Percentiles rank a stretch among this genome's conserved stretches.
phyloP scores from a whole-genome alignment of 75 land plant genomes.

The Azolla pinnata region DNA sequence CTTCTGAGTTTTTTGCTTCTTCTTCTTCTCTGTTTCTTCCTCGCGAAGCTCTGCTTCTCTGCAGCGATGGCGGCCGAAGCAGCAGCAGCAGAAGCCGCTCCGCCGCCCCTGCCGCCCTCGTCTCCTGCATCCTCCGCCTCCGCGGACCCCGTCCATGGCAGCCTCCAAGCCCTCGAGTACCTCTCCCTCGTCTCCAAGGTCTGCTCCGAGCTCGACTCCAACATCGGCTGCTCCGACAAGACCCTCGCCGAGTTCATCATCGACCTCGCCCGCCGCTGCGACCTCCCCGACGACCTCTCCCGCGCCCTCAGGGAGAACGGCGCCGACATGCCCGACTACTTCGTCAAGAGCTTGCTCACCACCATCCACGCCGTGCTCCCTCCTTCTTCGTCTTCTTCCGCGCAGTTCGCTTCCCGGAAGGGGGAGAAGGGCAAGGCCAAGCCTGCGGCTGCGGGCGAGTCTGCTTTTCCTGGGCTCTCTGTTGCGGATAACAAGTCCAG shows the following conservation, averaged over 20 bases:
- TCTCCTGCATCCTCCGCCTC: neutral
- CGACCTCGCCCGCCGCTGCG: slow-evolving; percentile 50
- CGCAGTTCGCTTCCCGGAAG: neutral
- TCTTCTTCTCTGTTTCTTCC: neutral
- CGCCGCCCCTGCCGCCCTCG: neutral
- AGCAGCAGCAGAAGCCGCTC: neutral
- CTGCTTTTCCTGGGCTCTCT: slow-evolving; percentile 29
- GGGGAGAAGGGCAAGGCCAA: slow-evolving; percentile 14
- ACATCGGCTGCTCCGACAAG: slow-evolving; percentile 75
- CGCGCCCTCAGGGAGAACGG: slow-evolving; percentile 53
- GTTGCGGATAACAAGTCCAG: slow-evolving; percentile 44
- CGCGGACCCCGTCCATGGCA: neutral
- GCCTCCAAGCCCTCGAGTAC: slow-evolving; percentile 26
- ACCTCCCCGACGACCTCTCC: slow-evolving; percentile 51
- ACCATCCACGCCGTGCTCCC: slow-evolving; percentile 88
- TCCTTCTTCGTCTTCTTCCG: slow-evolving; percentile 16
- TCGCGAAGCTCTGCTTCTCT: neutral
- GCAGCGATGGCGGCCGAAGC: too few species aligned
- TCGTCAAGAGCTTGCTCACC: slow-evolving; percentile 68
- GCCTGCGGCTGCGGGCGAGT: slow-evolving; percentile 2
- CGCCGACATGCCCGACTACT: slow-evolving; percentile 86
- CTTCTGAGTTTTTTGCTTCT: neutral
- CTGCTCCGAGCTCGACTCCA: slow-evolving; percentile 66
- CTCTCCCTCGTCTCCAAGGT: slow-evolving; percentile 86
- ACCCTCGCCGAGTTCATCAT: slow-evolving; percentile 83